phyloP scores from a whole-genome alignment of 768 basidiomycete species.

The Tylopilus cervinicoccineus region DNA sequence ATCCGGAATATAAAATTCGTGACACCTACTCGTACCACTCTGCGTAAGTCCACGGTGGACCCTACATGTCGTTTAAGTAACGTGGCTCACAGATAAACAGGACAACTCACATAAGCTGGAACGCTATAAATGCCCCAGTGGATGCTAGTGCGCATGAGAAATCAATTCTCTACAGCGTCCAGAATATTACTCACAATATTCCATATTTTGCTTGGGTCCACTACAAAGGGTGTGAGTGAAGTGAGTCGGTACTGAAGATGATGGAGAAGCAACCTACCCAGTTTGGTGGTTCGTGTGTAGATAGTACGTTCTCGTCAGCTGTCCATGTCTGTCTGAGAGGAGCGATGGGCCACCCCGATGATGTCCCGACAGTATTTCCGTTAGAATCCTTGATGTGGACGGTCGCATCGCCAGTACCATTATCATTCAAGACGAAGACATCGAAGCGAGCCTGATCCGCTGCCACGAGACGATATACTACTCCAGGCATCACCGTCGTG shows the following conservation, averaged over 20 bases:
- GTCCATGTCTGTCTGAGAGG: conserved; percentile 41
- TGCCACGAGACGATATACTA: conserved; percentile 43
- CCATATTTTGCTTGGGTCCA: conserved; percentile 53
- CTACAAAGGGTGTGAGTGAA: conserved; percentile 27
- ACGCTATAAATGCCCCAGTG: conserved; percentile 49
- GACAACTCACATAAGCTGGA: conserved; percentile 37
- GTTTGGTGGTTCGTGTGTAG: conserved; percentile 47
- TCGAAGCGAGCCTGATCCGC: conserved; percentile 49
- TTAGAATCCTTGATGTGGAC: conserved; percentile 30
- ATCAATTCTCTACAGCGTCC: not conserved
- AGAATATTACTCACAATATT: conserved; percentile 45
- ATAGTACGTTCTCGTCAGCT: conserved; percentile 33
- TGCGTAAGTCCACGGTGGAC: conserved; percentile 38
- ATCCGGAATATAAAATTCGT: not conserved
- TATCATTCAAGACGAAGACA: conserved; percentile 41
- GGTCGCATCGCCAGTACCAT: conserved; percentile 26
- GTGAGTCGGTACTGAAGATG: not conserved
- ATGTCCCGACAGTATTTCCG: conserved; percentile 35
- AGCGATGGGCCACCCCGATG: conserved; percentile 35
- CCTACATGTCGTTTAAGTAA: conserved; percentile 25
- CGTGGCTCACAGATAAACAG: not conserved
- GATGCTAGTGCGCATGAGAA: conserved; percentile 32
- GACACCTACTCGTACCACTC: conserved; percentile 54
- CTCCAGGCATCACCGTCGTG: conserved; percentile 40
- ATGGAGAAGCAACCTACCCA: conserved; percentile 52